Evolutionary conservation across 1,139 yeast genomes (phyloP).

Genomic region (Yamadazyma oceani): DNA sequence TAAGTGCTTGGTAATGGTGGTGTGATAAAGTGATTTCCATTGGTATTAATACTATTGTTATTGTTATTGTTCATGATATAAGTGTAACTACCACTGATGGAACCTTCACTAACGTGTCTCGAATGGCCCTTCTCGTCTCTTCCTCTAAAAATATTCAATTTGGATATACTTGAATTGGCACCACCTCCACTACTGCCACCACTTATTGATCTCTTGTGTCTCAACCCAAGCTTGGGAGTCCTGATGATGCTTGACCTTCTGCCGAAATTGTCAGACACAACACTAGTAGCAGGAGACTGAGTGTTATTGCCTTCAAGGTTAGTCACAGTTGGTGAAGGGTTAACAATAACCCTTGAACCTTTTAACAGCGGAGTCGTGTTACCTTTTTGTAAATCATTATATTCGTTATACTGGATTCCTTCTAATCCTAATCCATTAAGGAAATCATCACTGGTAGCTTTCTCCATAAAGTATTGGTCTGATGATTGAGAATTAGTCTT

Average conservation of each 20-base stretch:
- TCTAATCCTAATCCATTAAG: constrained; percentile 45
- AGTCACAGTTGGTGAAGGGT: constrained; percentile 37
- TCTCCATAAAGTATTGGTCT: constrained; percentile 15
- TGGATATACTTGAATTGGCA: constrained; percentile 22
- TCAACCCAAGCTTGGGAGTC: constrained; percentile 35
- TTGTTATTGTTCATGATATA: constrained; percentile 2
- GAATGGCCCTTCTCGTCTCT: constrained; percentile 30
- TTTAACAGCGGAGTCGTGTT: constrained; percentile 7
- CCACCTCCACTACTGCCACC: constrained; percentile 29
- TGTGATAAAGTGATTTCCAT: constrained; percentile 36
- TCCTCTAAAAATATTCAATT: constrained; percentile 37
- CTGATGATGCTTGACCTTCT: constrained; percentile 31
- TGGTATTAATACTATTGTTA: constrained; percentile 11
- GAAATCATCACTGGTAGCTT: constrained; percentile 20
- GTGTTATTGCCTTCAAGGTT: constrained; percentile 30
- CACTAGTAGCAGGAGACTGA: not conserved
- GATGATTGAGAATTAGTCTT: constrained; percentile 13
- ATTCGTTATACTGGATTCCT: constrained; percentile 30
- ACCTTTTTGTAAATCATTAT: constrained; percentile 11
- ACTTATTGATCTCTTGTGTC: constrained; percentile 44
- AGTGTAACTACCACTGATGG: constrained; percentile 20
- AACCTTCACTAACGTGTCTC: constrained; percentile 45
- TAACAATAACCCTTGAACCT: constrained; percentile 13
- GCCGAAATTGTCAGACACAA: constrained; percentile 5
- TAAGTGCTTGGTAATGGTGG: constrained; percentile 43